Evolutionary conservation across 345 rosid species (phyloP).

Genomic region (Gossypium ekmanianum): DNA sequence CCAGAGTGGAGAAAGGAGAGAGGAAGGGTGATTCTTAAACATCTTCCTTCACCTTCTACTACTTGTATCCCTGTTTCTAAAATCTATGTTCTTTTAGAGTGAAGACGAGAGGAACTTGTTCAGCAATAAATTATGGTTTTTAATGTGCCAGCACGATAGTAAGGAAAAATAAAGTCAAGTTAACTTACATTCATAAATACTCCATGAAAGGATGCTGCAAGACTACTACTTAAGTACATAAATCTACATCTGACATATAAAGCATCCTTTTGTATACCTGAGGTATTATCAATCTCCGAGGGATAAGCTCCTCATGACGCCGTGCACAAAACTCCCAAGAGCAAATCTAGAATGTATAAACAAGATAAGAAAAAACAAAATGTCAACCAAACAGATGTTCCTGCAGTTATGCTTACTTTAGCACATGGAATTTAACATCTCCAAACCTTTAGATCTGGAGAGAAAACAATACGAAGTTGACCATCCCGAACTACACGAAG

Average conservation of each 20-base stretch:
- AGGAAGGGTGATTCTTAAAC: neutral
- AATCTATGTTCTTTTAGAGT: neutral
- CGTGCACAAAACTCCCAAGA: slow-evolving; percentile 85
- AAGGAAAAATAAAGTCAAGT: neutral
- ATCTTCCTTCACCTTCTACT: neutral
- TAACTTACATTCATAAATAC: neutral
- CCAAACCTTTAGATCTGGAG: slow-evolving; percentile 64
- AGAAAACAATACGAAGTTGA: slow-evolving; percentile 64
- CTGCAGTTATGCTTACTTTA: neutral
- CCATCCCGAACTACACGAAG: slow-evolving; percentile 84
- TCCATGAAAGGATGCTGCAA: neutral
- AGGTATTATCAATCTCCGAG: slow-evolving; percentile 60
- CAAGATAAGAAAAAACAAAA: slow-evolving; percentile 9
- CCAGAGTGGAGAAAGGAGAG: neutral
- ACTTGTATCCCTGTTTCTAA: neutral
- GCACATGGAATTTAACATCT: slow-evolving; percentile 6
- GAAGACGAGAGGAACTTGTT: neutral
- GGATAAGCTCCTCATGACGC: slow-evolving; percentile 75
- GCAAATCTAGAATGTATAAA: slow-evolving; percentile 43
- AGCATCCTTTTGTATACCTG: slow-evolving; percentile 38
- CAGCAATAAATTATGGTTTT: neutral
- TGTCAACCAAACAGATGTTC: slow-evolving; percentile 10
- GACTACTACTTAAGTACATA: slow-evolving; percentile 3
- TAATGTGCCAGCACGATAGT: neutral
- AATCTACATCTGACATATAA: slow-evolving; percentile 6